Evolutionary conservation across 1,284 basidiomycete genomes (phyloP), one percentile per base, ranked within the genome.

Genomic region (Gomphus sp.): DNA sequence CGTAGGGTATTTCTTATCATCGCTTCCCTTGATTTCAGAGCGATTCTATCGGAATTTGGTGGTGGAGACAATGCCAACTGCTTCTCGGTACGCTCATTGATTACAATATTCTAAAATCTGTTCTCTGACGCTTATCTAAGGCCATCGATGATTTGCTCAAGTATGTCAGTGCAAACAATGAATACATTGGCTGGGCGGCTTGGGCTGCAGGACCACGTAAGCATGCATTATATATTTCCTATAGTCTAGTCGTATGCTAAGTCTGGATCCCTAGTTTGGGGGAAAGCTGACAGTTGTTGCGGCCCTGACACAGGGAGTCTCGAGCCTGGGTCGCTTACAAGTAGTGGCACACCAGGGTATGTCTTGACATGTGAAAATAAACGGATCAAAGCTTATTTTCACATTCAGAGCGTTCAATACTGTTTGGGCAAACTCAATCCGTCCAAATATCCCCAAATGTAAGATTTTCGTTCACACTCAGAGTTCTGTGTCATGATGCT

Each of bases 141-240:
- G 63, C 62, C 45, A 63, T 76, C 43, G 68, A 73, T 36, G 73
- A 76, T 31, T 58, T 77, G 61, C 66, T 78, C 7, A 68, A 65
- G 28, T 78, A 74, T 62, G 68, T 78, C 44, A 65, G 66, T 4
- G 66, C 67, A 16, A 78, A 77, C 61, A 73, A 74, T 54, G 76
- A 70, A 37, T 77, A 75, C 62, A 76, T 78, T 53, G 76, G 76
- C 22, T 78, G 76, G 76, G 59, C 73, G 0, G 73, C 73, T 36
- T 78, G 76, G 76, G 76, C 76, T 61, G 76, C 76, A 50, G 76
- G 76, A 51, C 76, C 76, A n/a, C 60, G 75, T 76, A 63, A 50
- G 72, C 69, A 43, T 43, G 1, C 12, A 6, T 43, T 14, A n/a
- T 43, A 16, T 6, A 16, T 28, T 12, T 60, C 28, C 28, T 28